Base-by-base conservation (phyloP, 495 filamentous ascomycete species). In the Aspergillus cavernicola region DNA sequence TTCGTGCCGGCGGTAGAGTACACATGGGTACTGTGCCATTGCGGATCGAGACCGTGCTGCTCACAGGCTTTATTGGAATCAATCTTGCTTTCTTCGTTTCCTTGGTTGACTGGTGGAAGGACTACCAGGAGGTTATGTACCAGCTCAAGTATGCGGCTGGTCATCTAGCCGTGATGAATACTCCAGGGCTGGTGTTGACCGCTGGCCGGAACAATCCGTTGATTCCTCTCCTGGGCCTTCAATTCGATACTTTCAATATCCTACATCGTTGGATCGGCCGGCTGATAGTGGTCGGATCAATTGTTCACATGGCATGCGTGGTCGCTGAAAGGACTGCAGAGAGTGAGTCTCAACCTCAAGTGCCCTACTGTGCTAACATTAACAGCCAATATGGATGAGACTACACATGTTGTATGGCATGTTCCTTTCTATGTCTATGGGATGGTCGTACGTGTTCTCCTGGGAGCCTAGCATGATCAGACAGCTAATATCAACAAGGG, bases 201-300 rank as follows among this genome's bases (percentile, higher is more conserved):
- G 73, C 71, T 15, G 70, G 66, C 4, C 66, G 73, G n/a, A 75
- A 76, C 36, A 76, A 76, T 43, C 71, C 68, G 0, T 50, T 76
- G 46, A 61, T 75, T 13, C 47, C 55, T 16, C 28, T 74, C 16
- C 37, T 75, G n/a, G 68, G 67, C 1, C 50, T 75, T 12, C 60
- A 64, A 3, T 75, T 74, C 19, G 71, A 76, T 42, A 61, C 69
- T 0, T 76, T 75, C 61, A 76, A 76, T 44, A 65, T 75, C 11
- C 58, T 76, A 53, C 73, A 76, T 59, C 73, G 73, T 4, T 76
- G 73, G 73, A 55, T 75, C 13, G 73, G 71, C 15, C 63, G 73
- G 13, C 51, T 71, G 5, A 66, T 75, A 13, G 60, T 68, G 1
- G 59, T 58, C 2, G 71, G 70, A 37, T 62, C 66, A 6, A 44